phyloP scores from a whole-genome alignment of 371 early-diverging fungal genomes.

The Mortierella sp. region DNA sequence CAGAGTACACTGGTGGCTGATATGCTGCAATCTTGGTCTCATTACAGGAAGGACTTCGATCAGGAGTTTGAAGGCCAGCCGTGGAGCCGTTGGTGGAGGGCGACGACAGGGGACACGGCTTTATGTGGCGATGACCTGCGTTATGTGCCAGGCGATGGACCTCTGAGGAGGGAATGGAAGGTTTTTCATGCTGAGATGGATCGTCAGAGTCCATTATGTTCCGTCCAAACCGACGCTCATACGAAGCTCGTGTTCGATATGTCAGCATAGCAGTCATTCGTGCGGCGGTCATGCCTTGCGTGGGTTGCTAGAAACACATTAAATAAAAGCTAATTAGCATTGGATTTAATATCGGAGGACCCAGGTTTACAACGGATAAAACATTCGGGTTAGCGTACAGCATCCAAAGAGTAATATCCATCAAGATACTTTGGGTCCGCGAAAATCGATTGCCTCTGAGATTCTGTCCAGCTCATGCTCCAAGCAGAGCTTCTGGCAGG shows the following conservation, averaged over 20 bases:
- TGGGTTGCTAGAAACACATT: slow-evolving; percentile 64
- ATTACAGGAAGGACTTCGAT: slow-evolving; percentile 2
- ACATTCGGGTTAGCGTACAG: slow-evolving; percentile 50
- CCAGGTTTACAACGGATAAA: background rate
- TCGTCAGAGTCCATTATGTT: slow-evolving; percentile 64
- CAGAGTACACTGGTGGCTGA: slow-evolving; percentile 77
- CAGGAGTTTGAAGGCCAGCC: background rate
- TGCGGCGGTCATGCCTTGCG: slow-evolving; percentile 88
- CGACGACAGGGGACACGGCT: background rate
- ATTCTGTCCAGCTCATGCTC: slow-evolving; percentile 98
- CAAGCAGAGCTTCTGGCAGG: slow-evolving; percentile 96
- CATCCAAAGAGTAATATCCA: slow-evolving; percentile 74
- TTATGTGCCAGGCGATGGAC: slow-evolving; percentile 69
- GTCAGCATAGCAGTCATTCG: slow-evolving; percentile 97
- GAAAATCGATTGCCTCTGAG: slow-evolving; percentile 95
- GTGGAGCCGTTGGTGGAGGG: background rate
- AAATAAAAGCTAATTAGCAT: background rate
- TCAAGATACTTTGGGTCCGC: slow-evolving; percentile 85
- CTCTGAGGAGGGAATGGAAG: slow-evolving; percentile 43
- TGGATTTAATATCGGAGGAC: background rate
- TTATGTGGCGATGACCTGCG: slow-evolving; percentile 61
- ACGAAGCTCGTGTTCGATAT: slow-evolving; percentile 92
- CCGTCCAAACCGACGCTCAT: slow-evolving; percentile 94
- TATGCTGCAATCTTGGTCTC: background rate
- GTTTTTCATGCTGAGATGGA: background rate